Evolutionary conservation across 805 yeast species (phyloP), one percentile per base, ranked within the genome.

Genomic region (Candida orba): DNA sequence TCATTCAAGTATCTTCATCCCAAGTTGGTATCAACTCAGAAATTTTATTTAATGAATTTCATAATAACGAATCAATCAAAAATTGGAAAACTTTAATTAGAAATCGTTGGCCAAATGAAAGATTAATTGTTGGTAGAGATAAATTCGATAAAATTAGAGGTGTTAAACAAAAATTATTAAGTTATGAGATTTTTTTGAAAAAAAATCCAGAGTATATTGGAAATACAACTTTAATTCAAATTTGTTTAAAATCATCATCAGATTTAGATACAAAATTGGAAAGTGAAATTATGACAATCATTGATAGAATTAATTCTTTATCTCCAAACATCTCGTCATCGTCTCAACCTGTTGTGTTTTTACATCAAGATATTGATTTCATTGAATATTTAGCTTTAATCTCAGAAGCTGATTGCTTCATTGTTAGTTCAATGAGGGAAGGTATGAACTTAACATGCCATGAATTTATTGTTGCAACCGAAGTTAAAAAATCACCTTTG

Each of bases 391-490:
- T 93, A 46, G 98, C 96, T 0, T 66, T 93, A 40, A 74, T 85
- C 37, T 68, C 79, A 32, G 97, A 89, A 58, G 96, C 98, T 1
- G 95, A 87, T 52, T 71, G 79, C 1, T 93, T 93, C 57, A 79
- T 85, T 36, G 96, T 91, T 2, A 81, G 95, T 9, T 85, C 96
- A 2, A 76, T 91, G 72, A 80, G 99, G 59, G 99, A 93, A 63
- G 99, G 99, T 23, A 85, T 93, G 89, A 93, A 93, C 56, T 71
- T 93, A 57, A 90, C 98, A 0, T 91, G 96, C 53, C 99, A 93
- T 59, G 99, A 93, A 61, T 93, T 84, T 60, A 75, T 89, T 35
- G 82, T 81, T 43, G 85, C 95, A 23, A 76, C 93, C 1, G 65
- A 70, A 20, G 78, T 75, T 35, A 76, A 77, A 46, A 80, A 83